phyloP scores from a whole-genome alignment of 768 basidiomycete genomes.

The Boletus rubescentipes region DNA sequence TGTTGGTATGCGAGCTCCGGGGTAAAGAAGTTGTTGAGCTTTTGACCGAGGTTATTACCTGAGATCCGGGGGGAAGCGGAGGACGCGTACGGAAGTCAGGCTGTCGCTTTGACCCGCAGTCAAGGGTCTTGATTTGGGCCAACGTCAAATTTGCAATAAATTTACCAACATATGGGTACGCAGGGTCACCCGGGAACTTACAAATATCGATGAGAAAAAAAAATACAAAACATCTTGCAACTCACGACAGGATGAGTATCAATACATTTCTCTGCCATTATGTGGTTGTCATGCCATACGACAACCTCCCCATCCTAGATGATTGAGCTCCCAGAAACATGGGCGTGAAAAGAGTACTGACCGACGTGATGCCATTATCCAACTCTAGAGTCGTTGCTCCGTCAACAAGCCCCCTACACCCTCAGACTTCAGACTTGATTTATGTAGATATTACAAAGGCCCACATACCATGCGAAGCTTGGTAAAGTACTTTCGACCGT shows the following conservation, averaged over 20 bases:
- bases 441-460: constrained; percentile 9
- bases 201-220: constrained; percentile 1
- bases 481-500: constrained; percentile 71
- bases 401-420: constrained; percentile 69
- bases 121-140: constrained; percentile 75
- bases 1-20: constrained; percentile 70
- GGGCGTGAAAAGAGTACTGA: constrained; percentile 22
- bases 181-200: constrained; percentile 56
- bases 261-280: constrained; percentile 59
- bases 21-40: constrained; percentile 67
- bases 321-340: constrained; percentile 4
- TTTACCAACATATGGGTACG: constrained; percentile 77
- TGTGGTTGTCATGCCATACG: constrained; percentile 79
- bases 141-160: constrained; percentile 74
- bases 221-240: constrained; percentile 1
- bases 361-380: constrained; percentile 77
- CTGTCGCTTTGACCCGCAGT: constrained; percentile 73
- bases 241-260: constrained; percentile 67
- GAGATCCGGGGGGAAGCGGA: not conserved
- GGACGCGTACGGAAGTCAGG: constrained; percentile 52
- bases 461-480: constrained; percentile 68
- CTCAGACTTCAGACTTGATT: constrained; percentile 3
- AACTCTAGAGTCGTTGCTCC: constrained; percentile 77
- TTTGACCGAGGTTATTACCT: constrained; percentile 1
- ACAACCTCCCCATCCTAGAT: constrained; percentile 70